These are phyloP conservation scores for Claviceps pazoutovae DNA, from an alignment of 2,329 filamentous ascomycete species.

Conservation along the genomic window DNA sequence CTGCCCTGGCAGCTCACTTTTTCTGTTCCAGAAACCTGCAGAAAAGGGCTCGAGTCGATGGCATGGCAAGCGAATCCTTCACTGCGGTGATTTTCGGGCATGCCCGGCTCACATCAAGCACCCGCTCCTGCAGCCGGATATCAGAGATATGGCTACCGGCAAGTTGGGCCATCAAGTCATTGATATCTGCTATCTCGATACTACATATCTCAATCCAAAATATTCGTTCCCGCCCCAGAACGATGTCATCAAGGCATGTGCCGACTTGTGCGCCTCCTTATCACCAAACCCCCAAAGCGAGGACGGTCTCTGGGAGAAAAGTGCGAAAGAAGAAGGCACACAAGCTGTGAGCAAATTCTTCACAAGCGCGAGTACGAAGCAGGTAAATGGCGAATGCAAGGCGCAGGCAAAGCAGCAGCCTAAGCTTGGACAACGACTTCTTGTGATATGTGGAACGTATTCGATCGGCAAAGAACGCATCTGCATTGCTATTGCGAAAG, in stretches of 20 bases:
- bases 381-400: constrained; percentile 16
- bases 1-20: constrained; percentile 87
- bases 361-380: constrained; percentile 17
- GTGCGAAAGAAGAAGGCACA: constrained; percentile 27
- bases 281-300: constrained; percentile 46
- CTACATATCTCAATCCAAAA: constrained; percentile 88
- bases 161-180: constrained; percentile 71
- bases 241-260: constrained; percentile 76
- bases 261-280: constrained; percentile 70
- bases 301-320: constrained; percentile 32
- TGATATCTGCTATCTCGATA: constrained; percentile 92
- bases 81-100: constrained; percentile 92
- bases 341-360: constrained; percentile 41
- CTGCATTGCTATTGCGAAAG: constrained; percentile 80
- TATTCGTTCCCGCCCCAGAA: constrained; percentile 87
- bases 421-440: constrained; percentile 42
- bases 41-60: constrained; percentile 40
- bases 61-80: constrained; percentile 65
- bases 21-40: constrained; percentile 72
- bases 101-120: constrained; percentile 75
- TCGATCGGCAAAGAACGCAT: constrained; percentile 97
- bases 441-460: constrained; percentile 92
- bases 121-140: constrained; percentile 64
- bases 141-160: constrained; percentile 54
- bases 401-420: constrained; percentile 9